These are phyloP conservation scores for Hypsizygus marmoreus DNA, from an alignment of 768 basidiomycete species.

Conservation along the genomic window DNA sequence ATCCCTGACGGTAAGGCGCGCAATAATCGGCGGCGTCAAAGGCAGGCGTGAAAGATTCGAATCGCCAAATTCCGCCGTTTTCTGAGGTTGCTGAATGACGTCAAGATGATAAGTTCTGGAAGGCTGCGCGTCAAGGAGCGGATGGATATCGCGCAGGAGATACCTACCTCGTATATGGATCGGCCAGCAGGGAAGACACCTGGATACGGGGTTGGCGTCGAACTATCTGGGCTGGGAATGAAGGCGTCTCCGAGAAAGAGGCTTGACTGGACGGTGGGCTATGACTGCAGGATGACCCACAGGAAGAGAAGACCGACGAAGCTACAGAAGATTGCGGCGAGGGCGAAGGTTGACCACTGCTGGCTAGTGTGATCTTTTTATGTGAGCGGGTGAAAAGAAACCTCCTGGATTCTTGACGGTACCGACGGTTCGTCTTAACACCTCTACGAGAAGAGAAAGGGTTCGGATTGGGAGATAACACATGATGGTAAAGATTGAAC, in stretches of 20 bases:
- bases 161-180: constrained; percentile 54
- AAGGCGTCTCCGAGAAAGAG: constrained; percentile 37
- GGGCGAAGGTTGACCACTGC: constrained; percentile 53
- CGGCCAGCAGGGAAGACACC: constrained; percentile 58
- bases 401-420: constrained; percentile 6
- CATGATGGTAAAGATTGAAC: constrained; percentile 22
- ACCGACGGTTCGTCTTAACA: constrained; percentile 19
- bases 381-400: not conserved
- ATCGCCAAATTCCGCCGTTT: constrained; percentile 80
- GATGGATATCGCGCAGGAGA: constrained; percentile 11
- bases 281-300: constrained; percentile 38
- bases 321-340: constrained; percentile 48
- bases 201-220: constrained; percentile 54
- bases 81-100: constrained; percentile 82
- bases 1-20: constrained; percentile 76
- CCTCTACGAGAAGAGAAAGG: constrained; percentile 23
- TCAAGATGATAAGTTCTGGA: constrained; percentile 75
- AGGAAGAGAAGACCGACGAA: constrained; percentile 40
- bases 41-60: constrained; percentile 78
- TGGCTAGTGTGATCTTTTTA: constrained; percentile 2
- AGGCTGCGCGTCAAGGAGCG: constrained; percentile 19
- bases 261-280: constrained; percentile 46
- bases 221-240: constrained; percentile 35
- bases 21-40: constrained; percentile 82
- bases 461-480: constrained; percentile 26